Base-by-base conservation (phyloP, 495 filamentous ascomycete genomes). In the Penicillium bialowiezense region DNA sequence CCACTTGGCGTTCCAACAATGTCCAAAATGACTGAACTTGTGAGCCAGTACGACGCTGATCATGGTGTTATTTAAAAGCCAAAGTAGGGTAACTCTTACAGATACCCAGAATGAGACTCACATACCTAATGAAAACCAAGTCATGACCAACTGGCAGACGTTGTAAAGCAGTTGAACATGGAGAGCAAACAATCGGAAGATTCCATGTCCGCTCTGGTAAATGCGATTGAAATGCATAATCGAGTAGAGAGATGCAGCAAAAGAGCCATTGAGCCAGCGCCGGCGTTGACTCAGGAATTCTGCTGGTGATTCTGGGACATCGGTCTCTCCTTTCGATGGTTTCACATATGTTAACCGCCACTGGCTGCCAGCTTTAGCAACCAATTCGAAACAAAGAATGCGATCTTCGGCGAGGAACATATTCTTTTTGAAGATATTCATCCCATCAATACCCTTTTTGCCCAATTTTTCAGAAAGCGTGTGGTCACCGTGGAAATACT, bases 341-440 rank as follows among this genome's bases (percentile, higher is more conserved):
- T 97, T 96, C 74, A 98, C 91, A 62, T 97, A 98, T 32, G 89
- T 90, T 60, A 97, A 69, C 75, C 96, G 93, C 93, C 93, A 98
- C 65, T 96, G 96, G 44, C 88, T 91, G 48, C 93, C 93, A 12
- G 93, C 91, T 71, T 97, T 98, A 53, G 92, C 93, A 41, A 97
- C 92, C 68, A 98, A 72, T 62, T 98, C 93, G 77, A 98, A 98
- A 75, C 93, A 98, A 39, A 98, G 80, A 73, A 98, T 98, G 75
- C 93, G 91, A 84, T 98, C 93, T 71, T 97, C 93, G 62, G 93
- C 93, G 74, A 98, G 89, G 77, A 97, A 98, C 93, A 98, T 97
- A 79, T 98, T 98, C 81, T 98, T 98, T 77, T 98, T 97, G 82
- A 98, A 97, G 55, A 98, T 97, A 65, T 96, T 97, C 93, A 98